A percentile compares a stretch with the other conserved stretches of the same genome.
phyloP scores from a whole-genome alignment of 805 yeast genomes.

The Clavispora carvajalis region DNA sequence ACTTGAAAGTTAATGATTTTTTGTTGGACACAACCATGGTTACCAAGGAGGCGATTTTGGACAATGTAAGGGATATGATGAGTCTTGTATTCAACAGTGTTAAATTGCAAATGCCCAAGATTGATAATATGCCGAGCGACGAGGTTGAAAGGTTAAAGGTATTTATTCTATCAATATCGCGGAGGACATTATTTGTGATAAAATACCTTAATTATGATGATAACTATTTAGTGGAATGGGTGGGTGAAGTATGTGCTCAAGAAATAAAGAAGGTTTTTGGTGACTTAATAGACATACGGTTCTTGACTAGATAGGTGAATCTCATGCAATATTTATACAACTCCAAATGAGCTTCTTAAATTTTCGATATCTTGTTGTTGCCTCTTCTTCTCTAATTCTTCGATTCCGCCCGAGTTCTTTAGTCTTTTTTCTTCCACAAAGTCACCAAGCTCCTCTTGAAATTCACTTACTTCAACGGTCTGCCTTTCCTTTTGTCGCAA shows the following conservation, averaged over 20 bases:
- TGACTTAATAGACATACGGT: neutral
- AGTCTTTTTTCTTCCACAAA: constrained; percentile 76
- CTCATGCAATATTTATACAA: constrained; percentile 14
- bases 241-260: neutral
- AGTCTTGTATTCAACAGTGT: neutral
- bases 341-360: constrained; percentile 46
- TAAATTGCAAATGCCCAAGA: neutral
- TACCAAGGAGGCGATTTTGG: constrained; percentile 8
- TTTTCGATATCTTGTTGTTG: constrained; percentile 66
- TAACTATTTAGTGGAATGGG: neutral
- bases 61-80: constrained; percentile 9
- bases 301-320: neutral
- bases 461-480: constrained; percentile 52
- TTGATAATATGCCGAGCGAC: neutral
- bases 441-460: constrained; percentile 78
- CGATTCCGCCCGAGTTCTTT: constrained; percentile 83
- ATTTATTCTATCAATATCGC: constrained; percentile 12
- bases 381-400: constrained; percentile 72
- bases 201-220: constrained; percentile 8
- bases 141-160: constrained; percentile 1
- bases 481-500: constrained; percentile 67
- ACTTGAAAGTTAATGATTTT: constrained; percentile 15
- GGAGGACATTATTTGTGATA: constrained; percentile 11
- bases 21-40: constrained; percentile 15
- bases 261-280: neutral